Evolutionary conservation across 768 basidiomycete genomes (phyloP).

Genomic region (Rhizopogon rudus): DNA sequence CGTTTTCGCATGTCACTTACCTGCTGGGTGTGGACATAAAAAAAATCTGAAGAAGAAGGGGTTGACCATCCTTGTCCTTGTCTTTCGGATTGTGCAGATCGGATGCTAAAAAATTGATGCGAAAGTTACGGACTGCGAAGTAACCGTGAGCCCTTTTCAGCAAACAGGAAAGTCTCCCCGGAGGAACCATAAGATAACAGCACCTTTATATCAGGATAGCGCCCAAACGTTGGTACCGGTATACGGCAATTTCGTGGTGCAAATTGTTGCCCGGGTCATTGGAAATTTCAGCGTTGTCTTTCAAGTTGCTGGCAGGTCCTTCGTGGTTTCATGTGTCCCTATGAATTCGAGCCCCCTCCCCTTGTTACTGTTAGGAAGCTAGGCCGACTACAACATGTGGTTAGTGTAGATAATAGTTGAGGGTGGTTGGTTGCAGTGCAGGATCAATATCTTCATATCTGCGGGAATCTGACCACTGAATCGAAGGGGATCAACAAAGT

Average conservation of each 20-base stretch:
- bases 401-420: no score
- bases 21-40: background rate
- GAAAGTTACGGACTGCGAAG: constrained; percentile 5
- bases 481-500: background rate
- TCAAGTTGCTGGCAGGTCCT: constrained; percentile 2
- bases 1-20: background rate
- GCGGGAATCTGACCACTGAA: constrained; percentile 4
- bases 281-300: constrained; percentile 1
- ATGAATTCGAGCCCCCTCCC: background rate
- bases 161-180: background rate
- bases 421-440: background rate
- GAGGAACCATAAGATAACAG: background rate
- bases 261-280: background rate
- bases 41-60: no score
- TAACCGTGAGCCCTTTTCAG: constrained; percentile 4
- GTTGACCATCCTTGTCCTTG: background rate
- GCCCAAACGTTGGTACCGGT: background rate
- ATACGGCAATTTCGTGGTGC: background rate
- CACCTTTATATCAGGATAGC: background rate
- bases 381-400: no score
- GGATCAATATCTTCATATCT: background rate
- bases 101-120: constrained; percentile 1
- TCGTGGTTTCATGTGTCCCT: background rate
- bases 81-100: background rate
- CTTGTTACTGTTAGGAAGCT: no score